These are phyloP conservation scores for Cyberlindnera xylosilytica DNA, from an alignment of 805 yeast species.

Conservation along the genomic window DNA sequence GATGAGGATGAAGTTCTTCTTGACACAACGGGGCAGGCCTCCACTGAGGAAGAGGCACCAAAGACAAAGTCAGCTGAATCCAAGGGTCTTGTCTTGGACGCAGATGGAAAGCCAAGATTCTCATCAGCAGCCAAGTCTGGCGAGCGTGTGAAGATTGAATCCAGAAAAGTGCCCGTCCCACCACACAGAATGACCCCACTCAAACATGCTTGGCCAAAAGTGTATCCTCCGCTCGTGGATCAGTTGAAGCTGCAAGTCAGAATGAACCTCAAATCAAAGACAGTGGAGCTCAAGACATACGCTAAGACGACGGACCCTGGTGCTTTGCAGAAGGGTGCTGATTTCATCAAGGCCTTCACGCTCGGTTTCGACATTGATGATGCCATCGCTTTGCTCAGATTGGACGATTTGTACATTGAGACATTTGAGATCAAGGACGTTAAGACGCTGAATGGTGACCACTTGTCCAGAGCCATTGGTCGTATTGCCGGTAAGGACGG, in stretches of 20 bases:
- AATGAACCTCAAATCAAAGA: constrained; percentile 85
- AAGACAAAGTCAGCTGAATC: constrained; percentile 24
- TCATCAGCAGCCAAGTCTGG: constrained; percentile 60
- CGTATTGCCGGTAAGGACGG: constrained; percentile 99
- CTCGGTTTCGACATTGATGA: constrained; percentile 97
- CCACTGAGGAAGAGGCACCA: constrained; percentile 13
- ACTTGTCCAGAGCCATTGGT: constrained; percentile 97
- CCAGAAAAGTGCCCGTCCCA: constrained; percentile 89
- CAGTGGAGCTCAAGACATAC: constrained; percentile 83
- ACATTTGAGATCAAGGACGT: constrained; percentile 97
- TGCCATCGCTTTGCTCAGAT: constrained; percentile 87
- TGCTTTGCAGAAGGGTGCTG: constrained; percentile 97
- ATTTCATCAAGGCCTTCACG: constrained; percentile 91
- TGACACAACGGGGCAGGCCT: constrained; percentile 33
- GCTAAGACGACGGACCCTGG: constrained; percentile 85
- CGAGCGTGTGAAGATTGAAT: constrained; percentile 72
- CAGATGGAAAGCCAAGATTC: constrained; percentile 84
- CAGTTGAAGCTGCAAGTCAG: constrained; percentile 93
- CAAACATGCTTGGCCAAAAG: constrained; percentile 85
- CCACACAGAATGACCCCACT: constrained; percentile 97
- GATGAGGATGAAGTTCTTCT: constrained; percentile 35
- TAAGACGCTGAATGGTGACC: constrained; percentile 93
- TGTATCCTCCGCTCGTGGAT: constrained; percentile 93
- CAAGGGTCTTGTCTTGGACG: constrained; percentile 50
- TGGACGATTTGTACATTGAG: constrained; percentile 95